Evolutionary conservation across 192 early-diverging fungal genomes (phyloP).

Genomic region (Backusella psychrophila): DNA sequence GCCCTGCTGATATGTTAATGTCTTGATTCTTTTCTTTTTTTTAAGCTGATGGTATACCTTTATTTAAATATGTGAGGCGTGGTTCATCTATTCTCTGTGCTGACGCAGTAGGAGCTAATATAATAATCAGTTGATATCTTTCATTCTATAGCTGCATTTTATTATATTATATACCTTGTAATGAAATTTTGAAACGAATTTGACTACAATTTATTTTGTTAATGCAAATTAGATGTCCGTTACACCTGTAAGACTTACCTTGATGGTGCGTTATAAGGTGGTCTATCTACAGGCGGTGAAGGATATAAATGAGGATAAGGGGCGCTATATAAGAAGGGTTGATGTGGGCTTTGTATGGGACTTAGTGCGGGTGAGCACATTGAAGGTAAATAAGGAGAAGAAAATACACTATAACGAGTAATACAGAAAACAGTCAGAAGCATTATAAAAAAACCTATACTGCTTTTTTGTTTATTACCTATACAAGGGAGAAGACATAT

Average conservation of each 20-base stretch:
- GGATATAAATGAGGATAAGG: background rate
- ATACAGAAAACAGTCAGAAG: background rate
- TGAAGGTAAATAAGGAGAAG: background rate
- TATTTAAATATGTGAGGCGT: slow-evolving; percentile 70
- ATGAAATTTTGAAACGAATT: background rate
- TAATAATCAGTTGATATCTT: background rate
- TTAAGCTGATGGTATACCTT: slow-evolving; percentile 44
- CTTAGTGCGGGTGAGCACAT: background rate
- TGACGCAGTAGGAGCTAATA: slow-evolving; percentile 48
- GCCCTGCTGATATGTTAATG: slow-evolving; percentile 35
- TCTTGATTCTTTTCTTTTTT: background rate
- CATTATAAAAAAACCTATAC: background rate
- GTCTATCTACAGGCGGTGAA: background rate
- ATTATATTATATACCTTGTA: background rate
- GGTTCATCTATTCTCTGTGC: slow-evolving; percentile 54
- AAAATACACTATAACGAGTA: background rate
- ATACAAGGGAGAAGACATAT: background rate
- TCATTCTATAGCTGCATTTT: background rate
- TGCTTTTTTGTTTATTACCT: background rate
- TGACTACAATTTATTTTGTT: background rate
- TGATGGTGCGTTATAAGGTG: background rate
- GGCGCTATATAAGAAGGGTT: background rate
- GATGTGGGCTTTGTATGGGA: background rate
- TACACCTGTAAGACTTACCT: slow-evolving; percentile 5
- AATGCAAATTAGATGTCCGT: background rate